These are phyloP conservation scores for Pterulicium gracile DNA, from an alignment of 1,284 basidiomycete genomes.

Conservation along the genomic window DNA sequence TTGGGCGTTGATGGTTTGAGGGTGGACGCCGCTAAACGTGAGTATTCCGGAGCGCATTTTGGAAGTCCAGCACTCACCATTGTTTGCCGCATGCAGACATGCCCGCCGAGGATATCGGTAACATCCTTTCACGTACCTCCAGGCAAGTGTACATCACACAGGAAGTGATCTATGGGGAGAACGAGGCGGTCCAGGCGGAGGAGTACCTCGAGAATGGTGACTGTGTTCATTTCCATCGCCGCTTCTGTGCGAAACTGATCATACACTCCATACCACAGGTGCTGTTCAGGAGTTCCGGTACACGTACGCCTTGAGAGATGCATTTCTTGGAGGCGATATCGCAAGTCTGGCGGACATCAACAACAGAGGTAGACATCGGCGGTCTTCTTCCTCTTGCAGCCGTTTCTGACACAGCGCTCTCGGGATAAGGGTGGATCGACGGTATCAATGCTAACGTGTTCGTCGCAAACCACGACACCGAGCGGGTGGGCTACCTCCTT, in stretches of 20 bases:
- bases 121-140: background rate
- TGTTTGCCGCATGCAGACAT: background rate
- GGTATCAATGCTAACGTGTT: constrained; percentile 23
- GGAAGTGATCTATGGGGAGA: background rate
- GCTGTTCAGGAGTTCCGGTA: background rate
- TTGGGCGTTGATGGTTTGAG: constrained; percentile 56
- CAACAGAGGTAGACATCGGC: too few species aligned
- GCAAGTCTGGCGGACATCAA: constrained; percentile 14
- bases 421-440: constrained; percentile 20
- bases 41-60: too few species aligned
- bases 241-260: background rate
- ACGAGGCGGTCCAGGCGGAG: background rate
- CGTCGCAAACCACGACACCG: constrained; percentile 28
- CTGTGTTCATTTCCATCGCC: background rate
- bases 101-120: background rate
- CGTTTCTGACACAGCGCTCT: too few species aligned
- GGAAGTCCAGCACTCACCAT: too few species aligned
- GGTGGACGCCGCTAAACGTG: constrained; percentile 59
- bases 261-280: background rate
- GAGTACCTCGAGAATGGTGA: background rate
- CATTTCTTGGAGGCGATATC: constrained; percentile 11
- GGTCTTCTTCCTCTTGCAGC: too few species aligned
- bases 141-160: background rate
- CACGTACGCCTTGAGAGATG: background rate
- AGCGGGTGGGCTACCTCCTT: too few species aligned